Evolutionary conservation across 768 basidiomycete species (phyloP).

Genomic region (Tremella fuciformis): DNA sequence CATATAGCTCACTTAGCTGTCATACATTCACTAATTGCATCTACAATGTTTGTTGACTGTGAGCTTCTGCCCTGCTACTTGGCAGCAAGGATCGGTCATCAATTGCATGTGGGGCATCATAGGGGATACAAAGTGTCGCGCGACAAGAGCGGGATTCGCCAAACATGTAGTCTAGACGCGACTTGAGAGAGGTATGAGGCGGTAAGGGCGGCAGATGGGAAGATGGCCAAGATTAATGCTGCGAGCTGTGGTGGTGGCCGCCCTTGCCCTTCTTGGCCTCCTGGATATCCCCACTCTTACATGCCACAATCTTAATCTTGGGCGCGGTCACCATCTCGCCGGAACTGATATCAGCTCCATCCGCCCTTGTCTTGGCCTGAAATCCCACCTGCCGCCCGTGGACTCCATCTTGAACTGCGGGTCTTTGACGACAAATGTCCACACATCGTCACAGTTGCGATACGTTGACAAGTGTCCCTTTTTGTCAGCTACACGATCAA

Average conservation of each 20-base stretch:
- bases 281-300: slow-evolving; percentile 90
- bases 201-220: background rate
- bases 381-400: background rate
- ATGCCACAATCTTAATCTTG: slow-evolving; percentile 95
- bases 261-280: slow-evolving; percentile 64
- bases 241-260: background rate
- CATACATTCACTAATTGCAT: too few species aligned
- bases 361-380: background rate
- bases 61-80: too few species aligned
- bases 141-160: too few species aligned
- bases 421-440: slow-evolving; percentile 96
- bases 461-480: slow-evolving; percentile 87
- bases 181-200: background rate
- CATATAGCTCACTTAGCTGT: too few species aligned
- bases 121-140: too few species aligned
- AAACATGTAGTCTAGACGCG: too few species aligned
- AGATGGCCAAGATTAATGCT: background rate
- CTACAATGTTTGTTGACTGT: too few species aligned
- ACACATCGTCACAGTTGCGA: slow-evolving; percentile 60
- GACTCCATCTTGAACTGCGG: slow-evolving; percentile 89
- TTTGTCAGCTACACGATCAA: slow-evolving; percentile 1
- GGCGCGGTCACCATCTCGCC: slow-evolving; percentile 54
- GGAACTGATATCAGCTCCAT: slow-evolving; percentile 13
- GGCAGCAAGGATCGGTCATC: too few species aligned
- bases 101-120: too few species aligned